A percentile compares a stretch with the other conserved stretches of the same genome.
phyloP scores from a whole-genome alignment of 2,329 filamentous ascomycete species.

The Fusarium cyanostomum region DNA sequence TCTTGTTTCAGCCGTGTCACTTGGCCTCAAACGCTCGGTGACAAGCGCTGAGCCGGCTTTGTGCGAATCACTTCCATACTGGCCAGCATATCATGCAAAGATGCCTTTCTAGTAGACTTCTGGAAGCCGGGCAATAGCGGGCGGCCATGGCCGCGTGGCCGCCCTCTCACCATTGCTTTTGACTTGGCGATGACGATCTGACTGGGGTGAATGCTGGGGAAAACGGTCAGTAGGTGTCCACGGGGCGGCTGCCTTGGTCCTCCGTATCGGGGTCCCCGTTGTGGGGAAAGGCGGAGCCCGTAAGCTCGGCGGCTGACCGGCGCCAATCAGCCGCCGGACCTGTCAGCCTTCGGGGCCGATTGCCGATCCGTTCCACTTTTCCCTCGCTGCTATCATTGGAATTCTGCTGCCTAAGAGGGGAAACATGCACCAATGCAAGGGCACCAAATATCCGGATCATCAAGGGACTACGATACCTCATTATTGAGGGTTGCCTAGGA shows the following conservation, averaged over 20 bases:
- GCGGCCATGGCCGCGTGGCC: slow-evolving; percentile 19
- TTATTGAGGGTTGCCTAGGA: no score
- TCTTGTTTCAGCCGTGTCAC: slow-evolving; percentile 28
- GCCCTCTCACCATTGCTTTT: neutral
- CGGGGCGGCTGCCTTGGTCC: slow-evolving; percentile 1
- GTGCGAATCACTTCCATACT: slow-evolving; percentile 22
- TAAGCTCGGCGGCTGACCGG: slow-evolving; percentile 14
- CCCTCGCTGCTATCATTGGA: slow-evolving; percentile 14
- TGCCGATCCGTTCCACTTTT: slow-evolving; percentile 18
- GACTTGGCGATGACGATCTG: slow-evolving; percentile 21
- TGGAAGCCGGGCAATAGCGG: slow-evolving; percentile 23
- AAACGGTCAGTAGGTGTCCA: neutral
- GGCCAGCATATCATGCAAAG: slow-evolving; percentile 9
- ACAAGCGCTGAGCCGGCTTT: neutral
- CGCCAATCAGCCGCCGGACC: slow-evolving; percentile 2
- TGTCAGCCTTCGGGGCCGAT: slow-evolving; percentile 34
- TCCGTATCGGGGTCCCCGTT: slow-evolving; percentile 24
- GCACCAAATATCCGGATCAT: no score
- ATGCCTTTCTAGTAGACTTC: slow-evolving; percentile 29
- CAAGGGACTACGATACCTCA: no score
- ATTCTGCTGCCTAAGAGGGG: slow-evolving; percentile 17
- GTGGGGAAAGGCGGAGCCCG: slow-evolving; percentile 20
- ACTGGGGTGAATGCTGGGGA: neutral
- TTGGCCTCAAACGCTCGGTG: neutral
- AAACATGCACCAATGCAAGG: neutral